Conservation (phyloP, 202 grass and related monocot species). For the Eragrostis tef region DNA sequence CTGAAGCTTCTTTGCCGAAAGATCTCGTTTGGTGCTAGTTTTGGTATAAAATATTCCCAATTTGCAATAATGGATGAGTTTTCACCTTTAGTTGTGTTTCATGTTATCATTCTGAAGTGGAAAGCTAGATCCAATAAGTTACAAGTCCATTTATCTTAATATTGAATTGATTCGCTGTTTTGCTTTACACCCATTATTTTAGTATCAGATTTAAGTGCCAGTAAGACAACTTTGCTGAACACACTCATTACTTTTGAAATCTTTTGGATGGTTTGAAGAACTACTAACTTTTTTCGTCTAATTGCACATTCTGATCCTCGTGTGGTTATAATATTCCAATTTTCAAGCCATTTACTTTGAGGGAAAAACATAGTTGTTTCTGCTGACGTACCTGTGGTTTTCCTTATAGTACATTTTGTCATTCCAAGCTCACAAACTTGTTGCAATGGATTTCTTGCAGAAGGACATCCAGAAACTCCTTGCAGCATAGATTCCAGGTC, state of each 20-base stretch:
- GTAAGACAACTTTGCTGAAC: slow-evolving; percentile 22
- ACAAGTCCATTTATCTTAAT: slow-evolving; percentile 36
- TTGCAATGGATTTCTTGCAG: slow-evolving; percentile 60
- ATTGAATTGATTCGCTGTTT: slow-evolving; percentile 14
- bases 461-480: slow-evolving; percentile 91
- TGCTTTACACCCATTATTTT: slow-evolving; percentile 31
- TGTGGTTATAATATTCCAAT: slow-evolving; percentile 22
- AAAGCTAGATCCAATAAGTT: slow-evolving; percentile 39
- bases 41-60: slow-evolving; percentile 48
- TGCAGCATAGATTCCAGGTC: slow-evolving; percentile 52
- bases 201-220: background rate
- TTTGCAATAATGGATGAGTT: slow-evolving; percentile 38
- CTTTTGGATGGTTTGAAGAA: background rate
- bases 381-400: background rate
- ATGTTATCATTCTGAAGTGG: slow-evolving; percentile 33
- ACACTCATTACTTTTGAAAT: slow-evolving; percentile 24
- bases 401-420: background rate
- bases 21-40: background rate
- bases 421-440: slow-evolving; percentile 12
- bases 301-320: background rate
- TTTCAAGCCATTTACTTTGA: background rate
- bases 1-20: slow-evolving; percentile 22
- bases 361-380: background rate
- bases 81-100: slow-evolving; percentile 29
- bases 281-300: slow-evolving; percentile 3